Conservation (phyloP, 2,329 filamentous ascomycete genomes). For the Atkinsonella hypoxylon region DNA sequence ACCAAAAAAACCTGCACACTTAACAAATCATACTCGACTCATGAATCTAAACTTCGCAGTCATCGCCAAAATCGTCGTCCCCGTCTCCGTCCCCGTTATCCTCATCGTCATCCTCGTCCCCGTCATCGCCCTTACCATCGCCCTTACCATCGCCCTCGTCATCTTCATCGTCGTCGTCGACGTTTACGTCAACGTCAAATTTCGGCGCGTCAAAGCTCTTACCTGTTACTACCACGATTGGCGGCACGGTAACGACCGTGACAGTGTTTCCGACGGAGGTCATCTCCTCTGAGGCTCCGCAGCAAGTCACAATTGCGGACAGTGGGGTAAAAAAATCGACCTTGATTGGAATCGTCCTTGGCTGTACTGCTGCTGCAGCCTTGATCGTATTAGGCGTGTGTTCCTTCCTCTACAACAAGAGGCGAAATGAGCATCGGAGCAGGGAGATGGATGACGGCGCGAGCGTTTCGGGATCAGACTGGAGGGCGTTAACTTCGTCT, state of each 20-base stretch:
- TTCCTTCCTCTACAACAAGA: neutral
- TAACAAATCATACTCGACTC: too few relatives aligned
- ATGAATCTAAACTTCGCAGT: too few relatives aligned
- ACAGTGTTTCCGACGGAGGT: neutral
- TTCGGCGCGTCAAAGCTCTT: neutral
- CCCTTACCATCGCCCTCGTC: neutral
- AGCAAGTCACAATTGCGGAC: neutral
- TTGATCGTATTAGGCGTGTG: neutral
- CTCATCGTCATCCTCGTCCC: neutral
- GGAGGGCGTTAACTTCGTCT: neutral
- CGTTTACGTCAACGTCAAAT: neutral
- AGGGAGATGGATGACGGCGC: neutral
- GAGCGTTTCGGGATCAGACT: neutral
- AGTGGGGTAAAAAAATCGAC: neutral
- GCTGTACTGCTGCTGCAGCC: neutral
- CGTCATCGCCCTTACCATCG: neutral
- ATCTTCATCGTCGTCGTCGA: neutral
- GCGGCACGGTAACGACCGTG: neutral
- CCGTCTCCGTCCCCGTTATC: neutral
- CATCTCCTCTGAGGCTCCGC: neutral
- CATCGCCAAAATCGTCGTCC: neutral
- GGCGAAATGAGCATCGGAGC: neutral
- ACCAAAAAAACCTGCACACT: neutral
- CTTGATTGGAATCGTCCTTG: conserved; percentile 2
- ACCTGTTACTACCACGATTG: neutral